Evolutionary conservation across 768 basidiomycete genomes (phyloP).

Genomic region (Pleurotus tuoliensis): DNA sequence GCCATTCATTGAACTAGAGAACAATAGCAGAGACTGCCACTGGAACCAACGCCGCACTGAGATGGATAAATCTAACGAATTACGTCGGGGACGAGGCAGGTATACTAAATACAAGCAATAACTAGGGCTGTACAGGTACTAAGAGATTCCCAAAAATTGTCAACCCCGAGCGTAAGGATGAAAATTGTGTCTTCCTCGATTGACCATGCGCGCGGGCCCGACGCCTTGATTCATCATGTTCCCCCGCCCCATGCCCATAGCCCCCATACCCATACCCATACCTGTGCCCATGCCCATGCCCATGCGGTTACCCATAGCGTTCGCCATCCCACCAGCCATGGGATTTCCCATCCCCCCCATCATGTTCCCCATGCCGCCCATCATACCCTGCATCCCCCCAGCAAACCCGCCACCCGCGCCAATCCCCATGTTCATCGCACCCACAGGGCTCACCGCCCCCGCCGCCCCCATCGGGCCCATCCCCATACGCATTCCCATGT

Average conservation of each 20-base stretch:
- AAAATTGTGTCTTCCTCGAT: conserved; percentile 4
- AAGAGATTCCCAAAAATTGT: not conserved
- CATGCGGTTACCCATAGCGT: conserved; percentile 2
- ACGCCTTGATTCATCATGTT: conserved; percentile 6
- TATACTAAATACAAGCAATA: conserved; percentile 7
- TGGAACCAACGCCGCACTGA: no score
- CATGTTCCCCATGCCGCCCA: conserved; percentile 2
- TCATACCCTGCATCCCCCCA: conserved; percentile 2
- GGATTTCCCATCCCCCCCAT: conserved; percentile 5
- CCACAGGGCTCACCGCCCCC: not conserved
- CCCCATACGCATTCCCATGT: conserved; percentile 5
- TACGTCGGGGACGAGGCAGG: not conserved
- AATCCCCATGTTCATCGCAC: conserved; percentile 4
- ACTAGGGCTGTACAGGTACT: not conserved
- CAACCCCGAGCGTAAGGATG: conserved; percentile 4
- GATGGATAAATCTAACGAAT: not conserved
- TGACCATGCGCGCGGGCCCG: conserved; percentile 4
- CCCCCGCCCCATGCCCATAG: conserved; percentile 3
- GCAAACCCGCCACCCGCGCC: not conserved
- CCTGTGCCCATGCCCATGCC: conserved; percentile 3
- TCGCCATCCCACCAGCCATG: conserved; percentile 4
- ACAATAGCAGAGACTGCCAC: no score
- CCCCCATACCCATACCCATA: conserved; percentile 3
- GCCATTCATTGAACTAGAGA: no score
- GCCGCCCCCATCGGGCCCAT: conserved; percentile 6